Evolutionary conservation across 2,329 filamentous ascomycete species (phyloP).

Genomic region (Calonectria multiphialidica): DNA sequence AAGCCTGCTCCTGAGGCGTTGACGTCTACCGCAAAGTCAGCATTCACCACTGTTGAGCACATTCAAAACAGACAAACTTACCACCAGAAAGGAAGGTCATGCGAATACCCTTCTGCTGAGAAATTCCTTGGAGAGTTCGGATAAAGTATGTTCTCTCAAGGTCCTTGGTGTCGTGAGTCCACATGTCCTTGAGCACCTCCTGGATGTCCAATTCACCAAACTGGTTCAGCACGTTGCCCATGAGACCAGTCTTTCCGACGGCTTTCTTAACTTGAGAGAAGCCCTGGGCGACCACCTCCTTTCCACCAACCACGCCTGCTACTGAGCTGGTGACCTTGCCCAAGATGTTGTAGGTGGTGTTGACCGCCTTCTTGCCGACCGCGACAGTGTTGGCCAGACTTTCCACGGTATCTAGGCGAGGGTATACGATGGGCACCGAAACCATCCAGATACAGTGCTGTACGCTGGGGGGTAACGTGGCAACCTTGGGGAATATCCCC

Average conservation of each 20-base stretch:
- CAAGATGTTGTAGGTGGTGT: conserved; percentile 94
- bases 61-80: conserved; percentile 50
- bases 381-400: conserved; percentile 91
- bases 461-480: conserved; percentile 88
- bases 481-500: conserved; percentile 95
- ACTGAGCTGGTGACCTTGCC: conserved; percentile 96
- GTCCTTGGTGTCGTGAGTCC: conserved; percentile 98
- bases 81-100: conserved; percentile 97
- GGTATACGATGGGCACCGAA: conserved; percentile 91
- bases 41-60: conserved; percentile 1
- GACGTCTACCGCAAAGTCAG: conserved; percentile 69
- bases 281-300: conserved; percentile 90
- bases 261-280: conserved; percentile 97
- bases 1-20: conserved; percentile 93
- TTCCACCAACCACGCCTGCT: conserved; percentile 94
- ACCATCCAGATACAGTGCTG: conserved; percentile 98
- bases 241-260: conserved; percentile 93
- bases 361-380: conserved; percentile 96
- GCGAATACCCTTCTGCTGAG: conserved; percentile 93
- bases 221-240: conserved; percentile 95
- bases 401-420: conserved; percentile 90
- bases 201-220: conserved; percentile 96
- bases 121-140: conserved; percentile 92
- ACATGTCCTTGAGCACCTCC: conserved; percentile 95
- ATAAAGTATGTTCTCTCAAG: conserved; percentile 97